Evolutionary conservation across 768 basidiomycete species (phyloP).

Genomic region (Amanita jacksonii): DNA sequence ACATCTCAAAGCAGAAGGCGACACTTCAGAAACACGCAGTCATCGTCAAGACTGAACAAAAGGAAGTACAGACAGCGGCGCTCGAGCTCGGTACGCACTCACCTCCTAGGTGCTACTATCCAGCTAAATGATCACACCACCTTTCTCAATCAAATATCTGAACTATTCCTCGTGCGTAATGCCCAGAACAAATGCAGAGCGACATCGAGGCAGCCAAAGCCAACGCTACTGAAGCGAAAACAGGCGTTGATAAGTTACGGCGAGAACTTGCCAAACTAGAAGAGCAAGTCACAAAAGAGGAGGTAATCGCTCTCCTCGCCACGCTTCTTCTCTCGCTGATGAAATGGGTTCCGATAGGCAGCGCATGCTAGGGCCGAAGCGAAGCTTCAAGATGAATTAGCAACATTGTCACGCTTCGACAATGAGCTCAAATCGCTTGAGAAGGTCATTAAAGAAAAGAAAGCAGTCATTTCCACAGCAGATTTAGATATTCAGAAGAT

Average conservation of each 20-base stretch:
- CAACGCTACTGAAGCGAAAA: slow-evolving; percentile 30
- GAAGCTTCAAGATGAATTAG: slow-evolving; percentile 76
- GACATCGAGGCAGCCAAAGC: slow-evolving; percentile 52
- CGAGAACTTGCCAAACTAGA: slow-evolving; percentile 56
- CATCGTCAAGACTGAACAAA: slow-evolving; percentile 77
- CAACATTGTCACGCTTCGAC: slow-evolving; percentile 82
- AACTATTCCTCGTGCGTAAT: not conserved
- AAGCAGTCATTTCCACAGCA: slow-evolving; percentile 53
- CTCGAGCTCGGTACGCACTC: slow-evolving; percentile 64
- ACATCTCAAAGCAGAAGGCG: slow-evolving; percentile 74
- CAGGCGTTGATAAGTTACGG: slow-evolving; percentile 42
- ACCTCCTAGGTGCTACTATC: too few relatives aligned
- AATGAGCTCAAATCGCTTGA: slow-evolving; percentile 82
- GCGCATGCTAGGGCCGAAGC: slow-evolving; percentile 55
- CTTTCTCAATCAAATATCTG: not conserved
- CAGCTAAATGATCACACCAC: too few relatives aligned
- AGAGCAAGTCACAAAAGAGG: slow-evolving; percentile 33
- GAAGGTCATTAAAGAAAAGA: slow-evolving; percentile 72
- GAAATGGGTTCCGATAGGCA: slow-evolving; percentile 26
- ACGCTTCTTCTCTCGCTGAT: too few relatives aligned
- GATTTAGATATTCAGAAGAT: slow-evolving; percentile 57
- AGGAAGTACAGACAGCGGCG: slow-evolving; percentile 78
- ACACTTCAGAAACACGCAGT: slow-evolving; percentile 75
- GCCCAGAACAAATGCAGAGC: slow-evolving; percentile 67
- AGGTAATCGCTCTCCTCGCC: slow-evolving; percentile 26